Evolutionary conservation across 2,329 filamentous ascomycete genomes (phyloP), one percentile per base, ranked within the genome.

Genomic region (Cytospora piceicola): DNA sequence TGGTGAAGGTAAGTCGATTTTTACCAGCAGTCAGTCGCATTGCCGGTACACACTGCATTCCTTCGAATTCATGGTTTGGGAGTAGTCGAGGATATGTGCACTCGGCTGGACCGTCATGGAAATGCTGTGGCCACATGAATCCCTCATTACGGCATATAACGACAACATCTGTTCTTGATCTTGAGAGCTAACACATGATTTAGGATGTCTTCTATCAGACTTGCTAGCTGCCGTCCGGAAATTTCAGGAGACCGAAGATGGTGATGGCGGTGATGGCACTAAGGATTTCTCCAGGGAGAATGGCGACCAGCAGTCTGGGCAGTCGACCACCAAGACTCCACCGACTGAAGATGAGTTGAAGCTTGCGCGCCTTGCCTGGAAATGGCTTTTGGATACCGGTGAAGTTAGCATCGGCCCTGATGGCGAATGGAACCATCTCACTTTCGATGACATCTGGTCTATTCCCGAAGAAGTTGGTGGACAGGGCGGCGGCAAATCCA

Each of bases 291-390:
- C 34, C 49, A 39, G 17, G 22, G 58, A 61, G 24, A 49, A 58
- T 34, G 58, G 55, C 39, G 29, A 22, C n/a, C 52, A 46, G 20
- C 29, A 42, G 29, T 34, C 49, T 15, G 22, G 22, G 24, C 42
- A 42, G 29, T 55, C 24, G 32, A 20, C 53, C 14, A 32, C 51
- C 36, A 62, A 58, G 53, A 36, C 54, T 54, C 53, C 57, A 14
- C 65, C 61, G 30, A 74, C 65, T 1, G 69, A 73, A n/a, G 70
- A 72, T 14, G 77, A 79, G 63, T 68, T 78, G 59, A 70, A 69
- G 14, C 72, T 80, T 32, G 77, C 76, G 9, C 76, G 78, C 27
- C 78, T 77, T 66, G 76, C 78, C 32, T 82, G 80, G 80, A 69
- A 71, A 54, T 81, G 78, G 78, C 65, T 81, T 46, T 72, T 75